A percentile compares a stretch with the other conserved stretches of the same genome.
Evolutionary conservation across 208 protist genomes (phyloP).

Genomic region (Trypanosoma congolense): DNA sequence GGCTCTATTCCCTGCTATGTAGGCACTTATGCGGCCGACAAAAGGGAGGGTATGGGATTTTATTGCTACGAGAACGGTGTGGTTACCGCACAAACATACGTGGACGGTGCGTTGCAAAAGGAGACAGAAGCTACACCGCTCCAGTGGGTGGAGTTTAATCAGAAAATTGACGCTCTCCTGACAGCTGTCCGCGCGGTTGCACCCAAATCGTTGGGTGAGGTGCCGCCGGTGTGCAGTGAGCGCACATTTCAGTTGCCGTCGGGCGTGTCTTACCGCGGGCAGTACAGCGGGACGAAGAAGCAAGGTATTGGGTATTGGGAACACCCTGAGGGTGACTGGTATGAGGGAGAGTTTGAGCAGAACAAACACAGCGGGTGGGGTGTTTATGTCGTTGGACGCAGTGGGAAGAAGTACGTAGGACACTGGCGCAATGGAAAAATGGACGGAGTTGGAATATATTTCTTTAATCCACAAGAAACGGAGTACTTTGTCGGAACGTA

Average conservation of each 20-base stretch:
- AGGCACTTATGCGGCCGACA: conserved; percentile 72
- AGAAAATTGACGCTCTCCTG: conserved; percentile 38
- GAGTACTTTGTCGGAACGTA: conserved; percentile 87
- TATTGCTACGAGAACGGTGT: conserved; percentile 85
- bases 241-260: conserved; percentile 86
- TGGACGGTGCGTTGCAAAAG: conserved; percentile 41
- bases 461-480: conserved; percentile 83
- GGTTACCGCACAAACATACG: conserved; percentile 78
- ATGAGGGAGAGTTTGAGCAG: conserved; percentile 82
- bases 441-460: conserved; percentile 87
- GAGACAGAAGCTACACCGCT: conserved; percentile 65
- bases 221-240: conserved; percentile 50
- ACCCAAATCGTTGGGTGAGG: conserved; percentile 53
- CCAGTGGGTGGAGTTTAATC: conserved; percentile 47
- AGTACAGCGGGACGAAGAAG: conserved; percentile 87
- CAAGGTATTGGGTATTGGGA: conserved; percentile 83
- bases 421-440: conserved; percentile 84
- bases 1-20: conserved; percentile 60
- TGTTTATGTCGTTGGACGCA: conserved; percentile 82
- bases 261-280: conserved; percentile 80
- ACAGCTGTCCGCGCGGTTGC: conserved; percentile 52
- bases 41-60: conserved; percentile 74
- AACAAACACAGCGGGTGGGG: conserved; percentile 90
- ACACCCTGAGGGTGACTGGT: conserved; percentile 86
- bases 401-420: conserved; percentile 84